These are phyloP conservation scores for Prototheca wickerhamii DNA, from an alignment of 163 green algal species.

Conservation along the genomic window DNA sequence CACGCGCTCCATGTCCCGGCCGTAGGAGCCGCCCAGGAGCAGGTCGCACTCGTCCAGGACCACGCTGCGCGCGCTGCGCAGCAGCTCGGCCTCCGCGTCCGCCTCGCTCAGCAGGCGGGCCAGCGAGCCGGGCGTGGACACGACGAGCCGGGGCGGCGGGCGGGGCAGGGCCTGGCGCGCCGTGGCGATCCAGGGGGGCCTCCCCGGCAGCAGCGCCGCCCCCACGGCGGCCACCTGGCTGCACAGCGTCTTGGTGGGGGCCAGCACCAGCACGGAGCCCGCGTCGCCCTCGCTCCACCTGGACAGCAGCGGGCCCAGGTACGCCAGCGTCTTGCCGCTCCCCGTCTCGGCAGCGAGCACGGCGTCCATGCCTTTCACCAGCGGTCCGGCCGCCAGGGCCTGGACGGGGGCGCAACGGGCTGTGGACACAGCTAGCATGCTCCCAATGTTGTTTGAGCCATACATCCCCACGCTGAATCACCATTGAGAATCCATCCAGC, in stretches of 20 bases:
- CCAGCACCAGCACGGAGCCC: slow-evolving; percentile 51
- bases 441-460: too few species aligned
- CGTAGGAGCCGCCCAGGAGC: slow-evolving; percentile 71
- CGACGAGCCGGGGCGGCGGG: slow-evolving; percentile 36
- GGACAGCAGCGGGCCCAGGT: slow-evolving; percentile 66
- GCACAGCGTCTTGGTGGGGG: slow-evolving; percentile 74
- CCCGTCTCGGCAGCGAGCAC: slow-evolving; percentile 90
- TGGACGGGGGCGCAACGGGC: slow-evolving; percentile 18
- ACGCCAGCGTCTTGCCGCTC: slow-evolving; percentile 90
- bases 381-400: slow-evolving; percentile 37
- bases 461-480: too few species aligned
- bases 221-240: slow-evolving; percentile 59
- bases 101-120: slow-evolving; percentile 39
- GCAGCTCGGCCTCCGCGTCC: neutral
- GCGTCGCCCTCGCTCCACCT: neutral
- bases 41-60: slow-evolving; percentile 93
- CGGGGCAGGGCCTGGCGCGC: neutral
- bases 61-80: slow-evolving; percentile 40
- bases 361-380: slow-evolving; percentile 46
- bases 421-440: neutral
- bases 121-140: slow-evolving; percentile 73
- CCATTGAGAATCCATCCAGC: neutral
- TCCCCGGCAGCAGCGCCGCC: slow-evolving; percentile 8
- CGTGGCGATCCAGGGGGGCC: neutral
- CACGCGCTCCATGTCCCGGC: slow-evolving; percentile 23